Conservation (phyloP, 257 asterid genomes). For the Salvia splendens region DNA sequence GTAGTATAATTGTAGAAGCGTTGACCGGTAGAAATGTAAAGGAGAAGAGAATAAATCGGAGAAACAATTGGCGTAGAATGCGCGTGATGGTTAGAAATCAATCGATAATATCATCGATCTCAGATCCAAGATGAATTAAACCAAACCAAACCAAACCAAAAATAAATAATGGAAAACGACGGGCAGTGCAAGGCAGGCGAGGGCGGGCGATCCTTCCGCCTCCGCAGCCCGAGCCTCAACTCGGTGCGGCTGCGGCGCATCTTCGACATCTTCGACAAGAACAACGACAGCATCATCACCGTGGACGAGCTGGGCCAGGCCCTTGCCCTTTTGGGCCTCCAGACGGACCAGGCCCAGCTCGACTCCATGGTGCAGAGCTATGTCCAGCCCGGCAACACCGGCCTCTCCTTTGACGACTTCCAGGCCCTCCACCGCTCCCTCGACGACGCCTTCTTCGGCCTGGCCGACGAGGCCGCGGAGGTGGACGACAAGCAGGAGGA, state of each 20-base stretch:
- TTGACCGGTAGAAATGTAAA: no score
- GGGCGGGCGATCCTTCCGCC: slow-evolving; percentile 49
- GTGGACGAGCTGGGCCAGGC: slow-evolving; percentile 67
- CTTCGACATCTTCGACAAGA: slow-evolving; percentile 72
- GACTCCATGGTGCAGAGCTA: slow-evolving; percentile 46
- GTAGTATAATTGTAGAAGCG: no score
- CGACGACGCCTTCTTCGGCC: slow-evolving; percentile 44
- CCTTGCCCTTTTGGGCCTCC: slow-evolving; percentile 58
- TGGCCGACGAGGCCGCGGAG: slow-evolving; percentile 9
- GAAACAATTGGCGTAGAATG: not conserved
- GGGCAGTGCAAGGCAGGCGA: slow-evolving; percentile 7
- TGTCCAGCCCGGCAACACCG: slow-evolving; percentile 47
- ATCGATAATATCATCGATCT: no score
- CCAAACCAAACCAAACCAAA: no score
- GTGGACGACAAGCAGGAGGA: slow-evolving; percentile 39
- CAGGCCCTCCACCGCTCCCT: slow-evolving; percentile 60
- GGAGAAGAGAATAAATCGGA: not conserved
- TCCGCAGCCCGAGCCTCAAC: slow-evolving; percentile 72
- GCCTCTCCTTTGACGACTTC: slow-evolving; percentile 60
- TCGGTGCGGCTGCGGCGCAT: slow-evolving; percentile 73
- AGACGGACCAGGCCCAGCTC: slow-evolving; percentile 44
- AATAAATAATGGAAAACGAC: no score
- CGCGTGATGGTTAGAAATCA: not conserved
- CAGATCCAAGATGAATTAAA: no score
- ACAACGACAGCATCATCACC: slow-evolving; percentile 59